phyloP scores from a whole-genome alignment of 2,329 filamentous ascomycete genomes.

The Falciphora oryzae region DNA sequence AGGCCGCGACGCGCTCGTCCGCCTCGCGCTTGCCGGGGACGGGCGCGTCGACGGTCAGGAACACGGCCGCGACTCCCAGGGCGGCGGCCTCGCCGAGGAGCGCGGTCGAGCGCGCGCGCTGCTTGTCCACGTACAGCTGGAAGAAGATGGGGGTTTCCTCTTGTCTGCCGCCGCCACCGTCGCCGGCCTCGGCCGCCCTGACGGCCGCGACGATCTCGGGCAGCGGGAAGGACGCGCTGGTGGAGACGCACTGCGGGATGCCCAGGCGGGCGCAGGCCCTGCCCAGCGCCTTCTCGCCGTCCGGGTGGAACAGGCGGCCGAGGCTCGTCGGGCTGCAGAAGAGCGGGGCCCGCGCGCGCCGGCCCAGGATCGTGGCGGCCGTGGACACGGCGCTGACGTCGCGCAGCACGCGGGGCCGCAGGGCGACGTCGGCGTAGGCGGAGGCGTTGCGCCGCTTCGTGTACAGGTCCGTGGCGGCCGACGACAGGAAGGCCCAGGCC shows the following conservation, averaged over 20 bases:
- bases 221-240: conserved; percentile 54
- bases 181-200: conserved; percentile 17
- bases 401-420: conserved; percentile 52
- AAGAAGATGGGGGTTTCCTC: conserved; percentile 27
- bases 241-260: conserved; percentile 56
- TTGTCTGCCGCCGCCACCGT: conserved; percentile 12
- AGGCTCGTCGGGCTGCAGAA: conserved; percentile 61
- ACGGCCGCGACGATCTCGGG: conserved; percentile 41
- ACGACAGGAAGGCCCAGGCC: conserved; percentile 65
- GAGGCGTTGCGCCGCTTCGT: conserved; percentile 51
- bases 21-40: conserved; percentile 50
- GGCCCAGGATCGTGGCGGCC: conserved; percentile 48
- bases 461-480: conserved; percentile 56
- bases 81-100: conserved; percentile 39
- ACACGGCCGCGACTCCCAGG: conserved; percentile 44
- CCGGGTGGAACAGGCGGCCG: conserved; percentile 55
- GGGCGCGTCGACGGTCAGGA: conserved; percentile 54
- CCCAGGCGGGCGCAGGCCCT: conserved; percentile 43
- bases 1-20: conserved; percentile 27
- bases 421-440: conserved; percentile 48
- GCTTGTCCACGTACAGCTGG: conserved; percentile 35
- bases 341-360: conserved; percentile 47
- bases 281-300: conserved; percentile 56
- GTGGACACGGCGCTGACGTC: conserved; percentile 49
- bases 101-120: conserved; percentile 43